phyloP scores from a whole-genome alignment of 306 rosid species.

The Rosa rugosa region DNA sequence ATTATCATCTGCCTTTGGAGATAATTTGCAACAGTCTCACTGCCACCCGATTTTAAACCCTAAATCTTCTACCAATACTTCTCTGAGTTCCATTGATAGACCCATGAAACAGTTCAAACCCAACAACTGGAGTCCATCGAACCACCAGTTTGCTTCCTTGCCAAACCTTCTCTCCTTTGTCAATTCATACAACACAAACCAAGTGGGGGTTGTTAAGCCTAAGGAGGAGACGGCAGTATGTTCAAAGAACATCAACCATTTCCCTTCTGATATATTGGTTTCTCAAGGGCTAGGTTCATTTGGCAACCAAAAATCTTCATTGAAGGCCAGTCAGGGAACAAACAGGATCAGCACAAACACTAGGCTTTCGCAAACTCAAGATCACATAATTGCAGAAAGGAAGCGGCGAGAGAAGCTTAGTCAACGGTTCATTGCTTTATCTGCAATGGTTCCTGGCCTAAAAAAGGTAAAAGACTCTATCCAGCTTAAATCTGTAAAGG shows the following conservation, averaged over 20 bases:
- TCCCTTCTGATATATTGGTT: conserved; percentile 45
- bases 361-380: conserved; percentile 62
- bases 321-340: conserved; percentile 41
- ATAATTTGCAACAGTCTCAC: conserved; percentile 53
- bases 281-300: conserved; percentile 52
- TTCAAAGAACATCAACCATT: conserved; percentile 32
- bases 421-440: conserved; percentile 80
- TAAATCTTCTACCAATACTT: conserved; percentile 39
- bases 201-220: conserved; percentile 54
- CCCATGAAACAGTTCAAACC: conserved; percentile 50
- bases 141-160: conserved; percentile 41
- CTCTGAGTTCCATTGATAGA: conserved; percentile 38
- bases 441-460: conserved; percentile 91
- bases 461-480: conserved; percentile 58
- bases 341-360: conserved; percentile 41
- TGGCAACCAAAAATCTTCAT: conserved; percentile 36
- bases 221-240: conserved; percentile 54
- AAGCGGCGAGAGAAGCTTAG: conserved; percentile 89
- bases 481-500: background rate
- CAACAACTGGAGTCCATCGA: conserved; percentile 52
- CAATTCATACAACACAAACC: conserved; percentile 42
- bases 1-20: conserved; percentile 53
- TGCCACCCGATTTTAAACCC: conserved; percentile 40
- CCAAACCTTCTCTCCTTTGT: conserved; percentile 53
- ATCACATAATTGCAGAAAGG: conserved; percentile 85